Percentiles rank a stretch among this genome's conserved stretches.
phyloP scores from a whole-genome alignment of 257 asterid species.

The Nicotiana undulata region DNA sequence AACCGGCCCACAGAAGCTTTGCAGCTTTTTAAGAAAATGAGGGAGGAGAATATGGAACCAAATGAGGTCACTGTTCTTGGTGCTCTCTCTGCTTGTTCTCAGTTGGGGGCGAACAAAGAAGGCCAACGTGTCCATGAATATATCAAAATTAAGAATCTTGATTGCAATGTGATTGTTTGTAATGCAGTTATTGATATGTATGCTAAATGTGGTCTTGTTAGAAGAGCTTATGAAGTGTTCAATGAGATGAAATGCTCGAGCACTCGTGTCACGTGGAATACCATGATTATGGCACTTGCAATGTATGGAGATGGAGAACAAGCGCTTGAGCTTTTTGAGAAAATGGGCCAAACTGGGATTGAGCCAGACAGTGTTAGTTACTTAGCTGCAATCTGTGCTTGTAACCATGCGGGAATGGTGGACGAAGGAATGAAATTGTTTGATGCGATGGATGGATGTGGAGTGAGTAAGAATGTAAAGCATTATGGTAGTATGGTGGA shows the following conservation, averaged over 20 bases:
- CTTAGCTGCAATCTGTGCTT: slow-evolving; percentile 70
- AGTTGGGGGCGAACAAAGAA: slow-evolving; percentile 66
- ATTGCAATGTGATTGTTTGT: slow-evolving; percentile 59
- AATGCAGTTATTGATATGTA: slow-evolving; percentile 86
- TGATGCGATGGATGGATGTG: slow-evolving; percentile 42
- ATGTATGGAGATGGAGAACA: slow-evolving; percentile 70
- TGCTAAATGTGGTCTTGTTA: slow-evolving; percentile 72
- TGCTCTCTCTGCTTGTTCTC: slow-evolving; percentile 78
- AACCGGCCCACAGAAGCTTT: slow-evolving; percentile 60
- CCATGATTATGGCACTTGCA: slow-evolving; percentile 88
- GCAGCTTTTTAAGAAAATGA: slow-evolving; percentile 48
- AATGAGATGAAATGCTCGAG: slow-evolving; percentile 42
- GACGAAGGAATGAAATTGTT: slow-evolving; percentile 70
- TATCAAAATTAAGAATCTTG: slow-evolving; percentile 28
- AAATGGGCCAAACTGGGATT: slow-evolving; percentile 24
- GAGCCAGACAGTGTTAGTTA: slow-evolving; percentile 61
- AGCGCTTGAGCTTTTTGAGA: slow-evolving; percentile 49
- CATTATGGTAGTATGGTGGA: slow-evolving; percentile 90
- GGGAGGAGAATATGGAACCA: slow-evolving; percentile 30
- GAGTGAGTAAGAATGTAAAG: slow-evolving; percentile 54
- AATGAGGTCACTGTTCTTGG: slow-evolving; percentile 87
- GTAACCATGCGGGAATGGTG: slow-evolving; percentile 94
- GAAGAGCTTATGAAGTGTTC: slow-evolving; percentile 51
- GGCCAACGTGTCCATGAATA: slow-evolving; percentile 48
- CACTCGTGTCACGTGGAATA: slow-evolving; percentile 72